Base-by-base conservation (phyloP, 2,329 filamentous ascomycete species). In the Aspergillus quadrilineatus region DNA sequence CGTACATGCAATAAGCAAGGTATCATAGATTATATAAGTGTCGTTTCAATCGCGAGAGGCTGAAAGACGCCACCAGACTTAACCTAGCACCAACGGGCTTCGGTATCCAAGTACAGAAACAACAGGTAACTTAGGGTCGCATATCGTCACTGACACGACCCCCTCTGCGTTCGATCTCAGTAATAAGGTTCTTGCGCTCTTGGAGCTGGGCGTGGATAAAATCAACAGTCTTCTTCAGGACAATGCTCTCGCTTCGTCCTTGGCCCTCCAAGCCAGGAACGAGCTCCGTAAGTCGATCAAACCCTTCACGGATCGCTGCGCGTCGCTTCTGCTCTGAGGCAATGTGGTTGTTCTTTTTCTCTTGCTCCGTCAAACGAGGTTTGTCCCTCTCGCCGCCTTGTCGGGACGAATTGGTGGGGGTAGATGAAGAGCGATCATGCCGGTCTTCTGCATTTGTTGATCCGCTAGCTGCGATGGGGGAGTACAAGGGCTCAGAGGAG, bases 211-310 rank as follows among this genome's bases (percentile, higher is more conserved):
- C 75, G 42, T 79, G 79, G 67, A 89, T 86, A 60, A 81, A 88
- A 12, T 87, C 85, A 30, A 89, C 83, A 0, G 87, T 89, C 62
- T 82, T 82, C 60, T 86, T 85, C 22, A 96, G 79, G n/a, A 96
- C 90, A 15, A 91, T 80, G 29, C 89, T 90, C 72, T 96, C 92
- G 61, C 90, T 94, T 45, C 91, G 85, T 1, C 89, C 92, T 67
- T 92, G 89, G 0, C 92, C 92, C 65, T 90, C 84, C 52, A 95
- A 80, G 0, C 89, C 90, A 0, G 92, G 92, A 1, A 96, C 90
- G 32, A 95, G 81, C 52, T 87, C 84, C 14, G 89, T 89, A 28
- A 96, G 82, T 34, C 86, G 83, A 72, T 96, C 90, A 71, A 95
- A 96, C 55, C 89, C 90, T 57, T 90, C 86, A 46, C 92, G 83